These are phyloP conservation scores for Lentinula sp. DNA, from an alignment of 768 basidiomycete species.

Conservation along the genomic window DNA sequence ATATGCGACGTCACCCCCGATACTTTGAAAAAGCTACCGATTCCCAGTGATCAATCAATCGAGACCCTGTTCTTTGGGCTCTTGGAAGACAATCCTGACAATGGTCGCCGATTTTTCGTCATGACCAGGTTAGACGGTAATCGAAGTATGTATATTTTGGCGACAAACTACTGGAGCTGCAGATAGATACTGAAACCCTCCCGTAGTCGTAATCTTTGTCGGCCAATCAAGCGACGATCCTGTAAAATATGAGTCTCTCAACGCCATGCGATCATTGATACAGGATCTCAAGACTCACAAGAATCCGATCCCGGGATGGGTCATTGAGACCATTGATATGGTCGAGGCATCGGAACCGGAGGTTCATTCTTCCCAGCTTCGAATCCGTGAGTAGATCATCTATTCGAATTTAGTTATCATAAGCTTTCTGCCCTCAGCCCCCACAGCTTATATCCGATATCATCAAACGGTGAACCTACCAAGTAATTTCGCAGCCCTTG, in stretches of 20 bases:
- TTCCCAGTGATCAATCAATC: not conserved
- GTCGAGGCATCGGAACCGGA: slow-evolving; percentile 1
- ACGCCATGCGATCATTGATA: slow-evolving; percentile 9
- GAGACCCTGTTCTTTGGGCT: not conserved
- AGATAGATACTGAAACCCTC: not conserved
- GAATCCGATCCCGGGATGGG: slow-evolving; percentile 11
- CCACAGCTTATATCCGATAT: slow-evolving; percentile 12
- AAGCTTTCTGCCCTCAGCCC: slow-evolving; percentile 2
- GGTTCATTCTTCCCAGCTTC: not conserved
- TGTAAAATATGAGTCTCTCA: slow-evolving; percentile 10
- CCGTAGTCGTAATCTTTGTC: not conserved
- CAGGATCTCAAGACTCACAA: not conserved
- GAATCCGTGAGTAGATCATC: no score
- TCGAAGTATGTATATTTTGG: not conserved
- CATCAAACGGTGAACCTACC: slow-evolving; percentile 11
- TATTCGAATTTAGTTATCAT: no score
- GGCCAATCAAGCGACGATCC: not conserved
- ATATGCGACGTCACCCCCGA: slow-evolving; percentile 10
- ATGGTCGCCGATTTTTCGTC: not conserved
- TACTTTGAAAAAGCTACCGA: slow-evolving; percentile 6
- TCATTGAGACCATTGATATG: slow-evolving; percentile 11
- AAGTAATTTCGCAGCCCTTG: slow-evolving; percentile 12
- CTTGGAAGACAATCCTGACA: slow-evolving; percentile 4
- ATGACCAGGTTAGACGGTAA: not conserved
- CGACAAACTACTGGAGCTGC: no score